A percentile compares a stretch with the other conserved stretches of the same genome.
These are phyloP conservation scores for Rhazya stricta DNA, from an alignment of 257 asterid species.

Conservation along the genomic window DNA sequence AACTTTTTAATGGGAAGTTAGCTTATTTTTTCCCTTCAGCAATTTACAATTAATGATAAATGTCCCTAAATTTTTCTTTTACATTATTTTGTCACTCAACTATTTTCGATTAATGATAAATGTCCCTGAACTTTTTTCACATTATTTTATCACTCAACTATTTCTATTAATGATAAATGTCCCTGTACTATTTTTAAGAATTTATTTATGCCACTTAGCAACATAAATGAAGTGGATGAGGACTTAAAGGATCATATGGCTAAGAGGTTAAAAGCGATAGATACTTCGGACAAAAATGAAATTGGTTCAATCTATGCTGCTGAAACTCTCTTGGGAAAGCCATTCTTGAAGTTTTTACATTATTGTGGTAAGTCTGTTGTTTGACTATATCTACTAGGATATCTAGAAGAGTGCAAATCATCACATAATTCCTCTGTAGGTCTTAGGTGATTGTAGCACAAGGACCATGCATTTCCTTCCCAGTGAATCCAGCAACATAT, in stretches of 20 bases:
- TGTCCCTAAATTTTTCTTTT: too few species aligned
- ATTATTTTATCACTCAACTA: too few species aligned
- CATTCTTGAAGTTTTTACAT: conserved; percentile 33
- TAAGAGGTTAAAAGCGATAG: conserved; percentile 18
- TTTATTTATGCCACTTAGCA: too few species aligned
- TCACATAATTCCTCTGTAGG: conserved; percentile 32
- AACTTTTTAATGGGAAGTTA: too few species aligned
- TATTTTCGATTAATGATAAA: too few species aligned
- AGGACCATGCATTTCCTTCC: conserved; percentile 24
- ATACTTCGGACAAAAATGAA: conserved; percentile 7
- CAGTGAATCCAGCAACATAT: conserved; percentile 16
- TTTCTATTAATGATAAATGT: too few species aligned
- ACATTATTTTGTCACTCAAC: too few species aligned
- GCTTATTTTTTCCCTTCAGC: too few species aligned
- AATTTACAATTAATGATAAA: too few species aligned
- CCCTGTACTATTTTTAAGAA: too few species aligned
- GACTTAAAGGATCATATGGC: conserved; percentile 8
- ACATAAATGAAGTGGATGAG: conserved; percentile 25
- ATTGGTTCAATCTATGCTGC: conserved; percentile 20
- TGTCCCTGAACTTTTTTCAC: too few species aligned
- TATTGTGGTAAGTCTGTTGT: conserved; percentile 27
- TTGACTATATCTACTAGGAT: conserved; percentile 23
- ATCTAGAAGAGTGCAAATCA: conserved; percentile 27
- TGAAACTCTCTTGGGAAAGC: conserved; percentile 60
- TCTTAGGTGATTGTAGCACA: conserved; percentile 26